Percentiles rank a stretch among this genome's conserved stretches.
phyloP scores from a whole-genome alignment of 2,329 filamentous ascomycete genomes.

The Colletotrichum sansevieriae region DNA sequence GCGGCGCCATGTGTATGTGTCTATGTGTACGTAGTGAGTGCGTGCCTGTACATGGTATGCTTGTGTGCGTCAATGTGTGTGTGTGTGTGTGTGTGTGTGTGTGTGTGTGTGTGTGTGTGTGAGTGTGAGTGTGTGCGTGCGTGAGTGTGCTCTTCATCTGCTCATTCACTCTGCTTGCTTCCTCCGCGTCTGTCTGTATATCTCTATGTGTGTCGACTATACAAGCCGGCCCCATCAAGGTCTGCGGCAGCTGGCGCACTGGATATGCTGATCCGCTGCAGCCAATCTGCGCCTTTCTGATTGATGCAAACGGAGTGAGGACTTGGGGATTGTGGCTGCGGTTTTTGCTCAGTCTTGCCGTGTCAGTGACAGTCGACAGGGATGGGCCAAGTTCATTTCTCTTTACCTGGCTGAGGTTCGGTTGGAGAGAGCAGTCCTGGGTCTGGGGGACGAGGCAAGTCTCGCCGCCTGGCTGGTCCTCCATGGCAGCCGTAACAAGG shows the following conservation, averaged over 20 bases:
- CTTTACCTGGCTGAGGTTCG: conserved; percentile 1
- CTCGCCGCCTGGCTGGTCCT: not conserved
- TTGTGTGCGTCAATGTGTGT: conserved; percentile 41
- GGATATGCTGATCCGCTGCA: conserved; percentile 26
- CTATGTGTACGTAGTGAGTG: conserved; percentile 44
- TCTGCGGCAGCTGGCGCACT: conserved; percentile 14
- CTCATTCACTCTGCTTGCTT: conserved; percentile 1
- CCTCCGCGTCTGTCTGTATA: conserved; percentile 3
- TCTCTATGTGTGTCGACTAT: conserved; percentile 21
- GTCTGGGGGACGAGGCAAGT: conserved; percentile 1
- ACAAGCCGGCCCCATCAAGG: not conserved
- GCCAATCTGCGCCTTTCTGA: conserved; percentile 15
- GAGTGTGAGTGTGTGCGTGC: conserved; percentile 40
- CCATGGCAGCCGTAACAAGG: conserved; percentile 1
- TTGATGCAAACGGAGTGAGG: conserved; percentile 29
- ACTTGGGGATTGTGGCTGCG: conserved; percentile 31
- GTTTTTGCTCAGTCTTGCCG: not conserved
- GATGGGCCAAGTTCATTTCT: conserved; percentile 12
- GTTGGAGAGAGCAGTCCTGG: conserved; percentile 1
- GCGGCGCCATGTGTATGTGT: conserved; percentile 41
- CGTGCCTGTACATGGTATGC: conserved; percentile 40
- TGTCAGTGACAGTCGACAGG: conserved; percentile 9
- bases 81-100: conserved; percentile 41
- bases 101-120: conserved; percentile 40
- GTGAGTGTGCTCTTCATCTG: conserved; percentile 24